These are phyloP conservation scores for Blakeslea trispora DNA, from an alignment of 371 early-diverging fungal species.

Conservation along the genomic window DNA sequence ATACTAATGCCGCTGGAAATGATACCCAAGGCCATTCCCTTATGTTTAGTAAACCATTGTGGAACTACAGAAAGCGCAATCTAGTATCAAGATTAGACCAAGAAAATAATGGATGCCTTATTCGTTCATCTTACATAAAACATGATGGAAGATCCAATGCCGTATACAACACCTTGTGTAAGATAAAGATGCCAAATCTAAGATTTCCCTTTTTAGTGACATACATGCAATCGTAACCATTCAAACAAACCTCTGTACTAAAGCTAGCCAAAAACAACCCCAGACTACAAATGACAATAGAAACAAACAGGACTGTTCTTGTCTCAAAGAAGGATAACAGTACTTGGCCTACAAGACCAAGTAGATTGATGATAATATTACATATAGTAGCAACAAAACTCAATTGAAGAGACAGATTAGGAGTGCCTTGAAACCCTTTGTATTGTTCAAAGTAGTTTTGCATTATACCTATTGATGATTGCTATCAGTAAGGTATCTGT, in stretches of 20 bases:
- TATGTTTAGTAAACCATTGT: slow-evolving; percentile 68
- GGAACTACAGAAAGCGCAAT: slow-evolving; percentile 33
- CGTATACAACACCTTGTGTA: slow-evolving; percentile 37
- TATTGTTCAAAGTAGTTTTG: slow-evolving; percentile 30
- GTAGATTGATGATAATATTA: slow-evolving; percentile 31
- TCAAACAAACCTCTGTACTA: slow-evolving; percentile 30
- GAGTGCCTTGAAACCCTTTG: not conserved
- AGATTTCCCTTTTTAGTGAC: too few relatives aligned
- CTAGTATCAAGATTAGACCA: slow-evolving; percentile 11
- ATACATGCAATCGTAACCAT: too few relatives aligned
- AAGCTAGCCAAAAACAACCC: slow-evolving; percentile 40
- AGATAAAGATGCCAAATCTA: slow-evolving; percentile 42
- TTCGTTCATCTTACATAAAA: slow-evolving; percentile 31
- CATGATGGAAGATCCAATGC: slow-evolving; percentile 50
- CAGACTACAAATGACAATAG: slow-evolving; percentile 20
- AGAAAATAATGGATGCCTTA: too few relatives aligned
- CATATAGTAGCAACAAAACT: slow-evolving; percentile 39
- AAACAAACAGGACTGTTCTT: slow-evolving; percentile 27
- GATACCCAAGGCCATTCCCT: slow-evolving; percentile 75
- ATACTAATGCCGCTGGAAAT: slow-evolving; percentile 74
- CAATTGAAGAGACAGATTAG: slow-evolving; percentile 21
- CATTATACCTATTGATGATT: slow-evolving; percentile 19
- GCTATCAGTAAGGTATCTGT: too few relatives aligned
- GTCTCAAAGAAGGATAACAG: slow-evolving; percentile 20
- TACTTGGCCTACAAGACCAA: slow-evolving; percentile 34